phyloP scores from a whole-genome alignment of 805 yeast species.

The Cyberlindnera samutprakarnensis region DNA sequence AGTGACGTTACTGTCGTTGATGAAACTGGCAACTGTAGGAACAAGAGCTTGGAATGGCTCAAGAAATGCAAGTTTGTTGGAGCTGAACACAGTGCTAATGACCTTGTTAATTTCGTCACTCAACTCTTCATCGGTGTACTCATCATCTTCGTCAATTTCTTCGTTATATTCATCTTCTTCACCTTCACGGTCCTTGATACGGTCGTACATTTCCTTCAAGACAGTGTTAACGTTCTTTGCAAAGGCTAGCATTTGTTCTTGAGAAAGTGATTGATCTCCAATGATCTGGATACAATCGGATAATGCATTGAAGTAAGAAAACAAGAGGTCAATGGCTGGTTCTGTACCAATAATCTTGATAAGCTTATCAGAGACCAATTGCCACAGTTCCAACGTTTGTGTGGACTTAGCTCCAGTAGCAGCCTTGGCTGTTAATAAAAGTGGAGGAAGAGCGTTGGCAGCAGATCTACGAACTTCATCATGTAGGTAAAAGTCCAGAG shows the following conservation, averaged over 20 bases:
- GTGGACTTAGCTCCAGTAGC: conserved; percentile 44
- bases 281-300: conserved; percentile 58
- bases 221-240: conserved; percentile 53
- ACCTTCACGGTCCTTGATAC: conserved; percentile 65
- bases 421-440: conserved; percentile 53
- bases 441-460: conserved; percentile 73
- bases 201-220: conserved; percentile 58
- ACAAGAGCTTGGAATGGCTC: conserved; percentile 57
- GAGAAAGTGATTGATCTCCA: conserved; percentile 55
- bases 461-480: conserved; percentile 94
- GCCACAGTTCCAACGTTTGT: conserved; percentile 66
- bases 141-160: conserved; percentile 78
- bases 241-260: conserved; percentile 46
- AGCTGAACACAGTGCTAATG: conserved; percentile 61
- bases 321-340: conserved; percentile 76
- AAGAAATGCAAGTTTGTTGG: conserved; percentile 48
- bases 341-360: conserved; percentile 64
- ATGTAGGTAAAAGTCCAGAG: conserved; percentile 83
- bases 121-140: conserved; percentile 82
- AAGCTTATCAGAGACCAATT: conserved; percentile 56
- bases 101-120: conserved; percentile 80
- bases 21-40: conserved; percentile 53
- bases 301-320: conserved; percentile 69
- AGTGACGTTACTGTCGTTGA: conserved; percentile 61
- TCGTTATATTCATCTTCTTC: conserved; percentile 84